Evolutionary conservation across 768 basidiomycete genomes (phyloP).

Genomic region (Phanerodontia chrysosporium): DNA sequence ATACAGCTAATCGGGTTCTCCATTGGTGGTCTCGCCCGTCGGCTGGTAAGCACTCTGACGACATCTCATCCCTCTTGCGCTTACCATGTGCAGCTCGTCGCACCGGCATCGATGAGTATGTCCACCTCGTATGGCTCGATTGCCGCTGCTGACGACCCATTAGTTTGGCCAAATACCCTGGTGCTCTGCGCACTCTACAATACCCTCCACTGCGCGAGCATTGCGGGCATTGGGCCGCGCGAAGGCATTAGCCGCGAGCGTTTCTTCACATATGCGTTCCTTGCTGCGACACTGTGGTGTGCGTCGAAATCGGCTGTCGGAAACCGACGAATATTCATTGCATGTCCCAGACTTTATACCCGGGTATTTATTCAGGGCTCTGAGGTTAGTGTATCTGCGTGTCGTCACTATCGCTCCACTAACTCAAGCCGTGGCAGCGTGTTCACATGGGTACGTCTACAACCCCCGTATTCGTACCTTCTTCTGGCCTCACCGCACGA

Average conservation of each 20-base stretch:
- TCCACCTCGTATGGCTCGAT: not conserved
- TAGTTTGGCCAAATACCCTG: conserved; percentile 72
- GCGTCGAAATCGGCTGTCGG: conserved; percentile 16
- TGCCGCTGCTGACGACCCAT: not conserved
- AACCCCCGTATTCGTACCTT: not conserved
- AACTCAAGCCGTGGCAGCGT: too few relatives aligned
- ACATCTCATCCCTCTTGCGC: too few relatives aligned
- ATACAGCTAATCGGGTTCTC: conserved; percentile 25
- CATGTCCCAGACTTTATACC: conserved; percentile 46
- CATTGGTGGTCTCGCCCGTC: conserved; percentile 31
- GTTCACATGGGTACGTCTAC: conserved; percentile 42
- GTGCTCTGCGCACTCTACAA: conserved; percentile 72
- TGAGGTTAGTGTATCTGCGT: conserved; percentile 41
- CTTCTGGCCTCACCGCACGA: not conserved
- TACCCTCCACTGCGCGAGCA: conserved; percentile 61
- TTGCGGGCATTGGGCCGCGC: conserved; percentile 49
- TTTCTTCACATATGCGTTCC: conserved; percentile 54
- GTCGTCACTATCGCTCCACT: not conserved
- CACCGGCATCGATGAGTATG: conserved; percentile 28
- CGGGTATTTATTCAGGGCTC: conserved; percentile 51
- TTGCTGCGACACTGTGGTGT: conserved; percentile 42
- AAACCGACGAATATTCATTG: not conserved
- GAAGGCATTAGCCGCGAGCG: conserved; percentile 54
- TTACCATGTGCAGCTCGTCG: conserved; percentile 26
- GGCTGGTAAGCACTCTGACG: conserved; percentile 24